A percentile compares a stretch with the other conserved stretches of the same genome.
phyloP scores from a whole-genome alignment of 768 basidiomycete species.

The Kwoniella heveanensis region DNA sequence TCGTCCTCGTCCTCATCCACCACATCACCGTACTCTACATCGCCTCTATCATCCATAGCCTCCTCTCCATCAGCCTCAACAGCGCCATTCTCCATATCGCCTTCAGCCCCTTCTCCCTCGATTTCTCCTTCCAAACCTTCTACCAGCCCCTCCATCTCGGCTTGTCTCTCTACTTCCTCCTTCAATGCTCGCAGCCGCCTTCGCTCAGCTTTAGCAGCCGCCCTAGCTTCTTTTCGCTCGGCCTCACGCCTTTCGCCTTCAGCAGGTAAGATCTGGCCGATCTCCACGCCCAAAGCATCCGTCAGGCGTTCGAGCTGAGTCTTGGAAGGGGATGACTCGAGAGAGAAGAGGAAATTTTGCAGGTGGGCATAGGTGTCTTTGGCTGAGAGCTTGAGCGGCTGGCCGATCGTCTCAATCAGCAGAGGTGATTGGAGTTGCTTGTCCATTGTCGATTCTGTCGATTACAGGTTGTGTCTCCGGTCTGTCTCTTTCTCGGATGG shows the following conservation, averaged over 20 bases:
- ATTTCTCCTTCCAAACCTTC: constrained; percentile 32
- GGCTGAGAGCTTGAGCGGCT: constrained; percentile 25
- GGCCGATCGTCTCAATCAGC: constrained; percentile 30
- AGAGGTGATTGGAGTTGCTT: constrained; percentile 42
- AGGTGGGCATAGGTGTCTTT: constrained; percentile 32
- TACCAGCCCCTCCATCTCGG: constrained; percentile 27
- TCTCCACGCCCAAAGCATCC: constrained; percentile 49
- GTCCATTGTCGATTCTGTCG: constrained; percentile 46
- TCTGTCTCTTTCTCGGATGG: too few relatives aligned
- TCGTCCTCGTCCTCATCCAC: constrained; percentile 41
- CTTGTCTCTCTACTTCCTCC: constrained; percentile 23
- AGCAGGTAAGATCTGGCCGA: constrained; percentile 30
- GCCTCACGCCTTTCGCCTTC: constrained; percentile 40
- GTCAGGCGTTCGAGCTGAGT: constrained; percentile 48
- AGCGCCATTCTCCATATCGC: constrained; percentile 37
- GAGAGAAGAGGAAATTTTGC: constrained; percentile 26
- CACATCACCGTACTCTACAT: constrained; percentile 49
- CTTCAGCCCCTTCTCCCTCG: constrained; percentile 26
- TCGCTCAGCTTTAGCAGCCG: constrained; percentile 25
- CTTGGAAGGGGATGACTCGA: constrained; percentile 33
- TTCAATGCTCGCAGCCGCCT: constrained; percentile 26
- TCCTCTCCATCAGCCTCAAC: constrained; percentile 38
- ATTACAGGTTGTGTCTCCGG: too few relatives aligned
- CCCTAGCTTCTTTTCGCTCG: constrained; percentile 21
- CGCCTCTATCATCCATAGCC: constrained; percentile 45